phyloP scores from a whole-genome alignment of 1,284 basidiomycete species.

The Bondarzewia mesenterica region DNA sequence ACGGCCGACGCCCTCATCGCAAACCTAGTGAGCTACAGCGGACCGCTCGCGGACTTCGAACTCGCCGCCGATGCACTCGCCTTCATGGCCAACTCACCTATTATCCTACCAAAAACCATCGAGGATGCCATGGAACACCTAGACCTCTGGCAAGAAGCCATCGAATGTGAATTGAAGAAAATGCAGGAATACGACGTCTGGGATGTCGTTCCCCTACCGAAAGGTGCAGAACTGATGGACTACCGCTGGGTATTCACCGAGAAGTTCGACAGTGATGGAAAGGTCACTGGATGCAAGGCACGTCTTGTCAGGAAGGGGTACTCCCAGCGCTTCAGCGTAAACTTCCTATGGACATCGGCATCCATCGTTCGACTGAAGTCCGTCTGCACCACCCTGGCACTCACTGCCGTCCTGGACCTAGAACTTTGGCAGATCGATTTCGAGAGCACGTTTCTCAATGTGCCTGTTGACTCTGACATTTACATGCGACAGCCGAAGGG shows the following conservation, averaged over 20 bases:
- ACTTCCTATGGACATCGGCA: background rate
- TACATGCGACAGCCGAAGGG: background rate
- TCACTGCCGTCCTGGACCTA: background rate
- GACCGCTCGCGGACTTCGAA: background rate
- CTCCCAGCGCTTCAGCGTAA: background rate
- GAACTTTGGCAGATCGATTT: too few species aligned
- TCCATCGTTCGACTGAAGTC: background rate
- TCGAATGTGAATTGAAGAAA: background rate
- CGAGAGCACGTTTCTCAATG: too few species aligned
- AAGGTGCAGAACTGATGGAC: background rate
- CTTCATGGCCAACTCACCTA: background rate
- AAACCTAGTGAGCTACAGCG: background rate
- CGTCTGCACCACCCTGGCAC: background rate
- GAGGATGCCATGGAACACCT: background rate
- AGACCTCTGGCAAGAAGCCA: background rate
- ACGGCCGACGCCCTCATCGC: background rate
- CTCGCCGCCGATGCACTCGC: background rate
- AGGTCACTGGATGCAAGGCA: background rate
- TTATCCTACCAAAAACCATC: background rate
- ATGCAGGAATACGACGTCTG: background rate
- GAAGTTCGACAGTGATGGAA: background rate
- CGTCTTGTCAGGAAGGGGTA: background rate
- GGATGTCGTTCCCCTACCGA: background rate
- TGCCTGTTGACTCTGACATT: background rate
- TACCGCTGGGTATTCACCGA: background rate